phyloP scores from a whole-genome alignment of 495 filamentous ascomycete genomes.

The Monascus purpureus region DNA sequence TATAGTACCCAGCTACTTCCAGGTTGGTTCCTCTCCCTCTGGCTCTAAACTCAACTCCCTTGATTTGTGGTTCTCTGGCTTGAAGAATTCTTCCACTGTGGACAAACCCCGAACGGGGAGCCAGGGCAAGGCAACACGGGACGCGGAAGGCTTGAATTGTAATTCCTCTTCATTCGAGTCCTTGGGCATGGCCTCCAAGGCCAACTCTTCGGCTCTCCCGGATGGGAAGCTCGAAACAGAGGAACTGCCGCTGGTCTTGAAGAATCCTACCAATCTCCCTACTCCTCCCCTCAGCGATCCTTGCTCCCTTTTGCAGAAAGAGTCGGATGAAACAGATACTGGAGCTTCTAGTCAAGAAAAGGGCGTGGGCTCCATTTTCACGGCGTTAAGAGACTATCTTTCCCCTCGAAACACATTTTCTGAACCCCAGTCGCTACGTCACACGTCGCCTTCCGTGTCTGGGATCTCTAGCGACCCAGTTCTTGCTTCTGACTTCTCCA shows the following conservation, averaged over 20 bases:
- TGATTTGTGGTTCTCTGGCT: constrained; percentile 28
- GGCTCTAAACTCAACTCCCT: constrained; percentile 38
- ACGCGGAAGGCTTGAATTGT: constrained; percentile 8
- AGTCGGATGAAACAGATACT: constrained; percentile 25
- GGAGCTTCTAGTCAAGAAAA: constrained; percentile 20
- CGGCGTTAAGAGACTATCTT: constrained; percentile 30
- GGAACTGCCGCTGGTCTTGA: constrained; percentile 11
- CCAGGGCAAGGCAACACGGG: constrained; percentile 7
- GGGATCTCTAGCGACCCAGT: constrained; percentile 54
- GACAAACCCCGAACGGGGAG: constrained; percentile 16
- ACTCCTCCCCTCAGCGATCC: constrained; percentile 28
- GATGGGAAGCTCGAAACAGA: constrained; percentile 10
- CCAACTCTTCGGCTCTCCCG: constrained; percentile 9
- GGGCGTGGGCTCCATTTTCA: constrained; percentile 23
- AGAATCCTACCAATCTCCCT: constrained; percentile 18
- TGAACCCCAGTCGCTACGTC: constrained; percentile 35
- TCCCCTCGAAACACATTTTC: constrained; percentile 14
- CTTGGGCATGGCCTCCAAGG: constrained; percentile 22
- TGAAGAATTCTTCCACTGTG: constrained; percentile 27
- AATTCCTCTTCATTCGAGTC: constrained; percentile 21
- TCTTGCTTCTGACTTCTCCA: constrained; percentile 61
- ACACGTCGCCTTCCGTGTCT: constrained; percentile 43
- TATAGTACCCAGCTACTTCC: constrained; percentile 88
- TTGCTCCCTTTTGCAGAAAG: constrained; percentile 29
- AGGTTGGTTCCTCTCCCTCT: constrained; percentile 78